Base-by-base conservation (phyloP, 2,329 filamentous ascomycete genomes). In the Claviceps digitariae region DNA sequence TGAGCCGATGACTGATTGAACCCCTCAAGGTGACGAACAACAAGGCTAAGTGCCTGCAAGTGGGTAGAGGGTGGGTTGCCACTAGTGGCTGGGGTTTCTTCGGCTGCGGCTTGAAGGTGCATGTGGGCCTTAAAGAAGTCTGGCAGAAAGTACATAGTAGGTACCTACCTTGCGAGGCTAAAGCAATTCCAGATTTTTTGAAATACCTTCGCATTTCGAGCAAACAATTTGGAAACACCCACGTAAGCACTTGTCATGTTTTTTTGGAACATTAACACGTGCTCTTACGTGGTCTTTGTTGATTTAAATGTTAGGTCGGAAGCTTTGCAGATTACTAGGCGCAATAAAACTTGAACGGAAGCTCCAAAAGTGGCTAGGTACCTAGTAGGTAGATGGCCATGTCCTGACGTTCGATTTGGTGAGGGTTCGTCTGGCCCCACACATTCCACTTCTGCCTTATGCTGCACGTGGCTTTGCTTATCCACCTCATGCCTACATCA, bases 1-100 rank as follows among this genome's bases (percentile, higher is more conserved):
- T 59, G 55, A 58, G 54, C 31, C 46, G 46, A 38, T 23, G 15
- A 23, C 38, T 52, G 53, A 49, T 51, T 48, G 58, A 56, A 54
- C 56, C 57, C 58, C 54, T 58, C 55, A 58, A 55, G 58, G 55
- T 58, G 49, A 56, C 49, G 54, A 52, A 52, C 46, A 31, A 48
- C 45, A 48, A 48, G 25, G 23, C 40, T 43, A 38, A 38, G 40
- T 43, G 21, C 40, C 40, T 20, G 44, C 44, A 23, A 12, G n/a
- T 21, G 27, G 27, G 9, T 31, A 20, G 17, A n/a, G 23, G 20
- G 41, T 21, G 20, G 41, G 9, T 44, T 23, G 41, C 41, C 41
- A 44, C 23, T 47, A 47, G 44, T 47, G 27, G 45, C 53, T 56
- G 59, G 58, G 31, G 50, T 53, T 57, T 56, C 58, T 54, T 59